Base-by-base conservation (phyloP, 331 rosid species). In the Rosa hybrid region DNA sequence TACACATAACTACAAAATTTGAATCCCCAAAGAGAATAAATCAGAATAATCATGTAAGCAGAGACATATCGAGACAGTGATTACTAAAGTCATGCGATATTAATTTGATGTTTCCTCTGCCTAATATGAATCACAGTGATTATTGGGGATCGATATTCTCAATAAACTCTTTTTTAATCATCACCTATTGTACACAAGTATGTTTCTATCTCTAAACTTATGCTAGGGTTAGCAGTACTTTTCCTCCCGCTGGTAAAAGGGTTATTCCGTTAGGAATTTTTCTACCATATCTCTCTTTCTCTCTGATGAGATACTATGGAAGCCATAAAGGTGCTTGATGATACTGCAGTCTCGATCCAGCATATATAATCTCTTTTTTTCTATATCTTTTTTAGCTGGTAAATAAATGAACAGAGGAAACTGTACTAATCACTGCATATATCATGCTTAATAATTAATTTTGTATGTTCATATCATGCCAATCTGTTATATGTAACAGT, bases 371-470 rank as follows among this genome's bases (percentile, higher is more conserved):
- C 48, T 67, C 11, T 17, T 38, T 65, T 38, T 21, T 30, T 12
- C 39, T 34, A 25, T 34, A 62, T 62, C 41, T 4, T 23, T 25
- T 5, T 25, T 3, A 63, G 42, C 3, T 63, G 12, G 5, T 34
- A 2, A 25, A 8, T 39, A 68, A 38, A 68, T 68, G n/a, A 67
- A 38, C 12, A 17, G n/a, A 64, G 42, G 20, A 30, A 64, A 30
- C 11, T 64, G 45, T 30, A 64, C 45, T 34, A 64, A 30, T 64
- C 70, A 30, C 70, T 30, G 70, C n/a, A 2, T 12, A 2, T 39
- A 67, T 63, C 21, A 38, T 68, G 72, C 72, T 68, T 68, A 38
- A 68, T 68, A 17, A 68, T 39, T 68, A 68, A 18, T 39, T 38
- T 11, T 20, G 12, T 39, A 50, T 69, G 49, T 77, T 27, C 39